phyloP scores from a whole-genome alignment of 495 filamentous ascomycete genomes.

The Copromyces sp. region DNA sequence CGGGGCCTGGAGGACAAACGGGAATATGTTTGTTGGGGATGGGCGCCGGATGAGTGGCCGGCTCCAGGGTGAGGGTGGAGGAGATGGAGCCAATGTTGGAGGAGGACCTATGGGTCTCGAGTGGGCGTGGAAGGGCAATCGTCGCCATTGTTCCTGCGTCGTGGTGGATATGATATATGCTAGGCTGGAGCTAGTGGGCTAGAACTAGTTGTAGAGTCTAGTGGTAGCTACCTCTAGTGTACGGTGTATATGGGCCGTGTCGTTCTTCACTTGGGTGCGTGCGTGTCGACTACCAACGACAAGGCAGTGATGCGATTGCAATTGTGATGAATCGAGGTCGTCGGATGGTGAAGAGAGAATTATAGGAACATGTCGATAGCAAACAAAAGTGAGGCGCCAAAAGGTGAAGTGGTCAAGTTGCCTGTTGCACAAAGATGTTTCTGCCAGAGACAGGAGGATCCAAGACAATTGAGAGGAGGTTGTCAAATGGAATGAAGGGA shows the following conservation, averaged over 20 bases:
- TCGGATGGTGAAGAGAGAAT: neutral
- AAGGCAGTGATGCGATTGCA: neutral
- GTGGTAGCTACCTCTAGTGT: neutral
- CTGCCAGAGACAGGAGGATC: neutral
- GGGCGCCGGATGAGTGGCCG: slow-evolving; percentile 39
- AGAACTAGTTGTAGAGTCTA: neutral
- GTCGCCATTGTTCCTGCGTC: slow-evolving; percentile 35
- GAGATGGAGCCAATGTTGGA: slow-evolving; percentile 38
- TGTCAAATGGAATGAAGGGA: neutral
- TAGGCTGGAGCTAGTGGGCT: neutral
- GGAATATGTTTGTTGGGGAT: slow-evolving; percentile 90
- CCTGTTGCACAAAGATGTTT: neutral
- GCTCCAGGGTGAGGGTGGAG: slow-evolving; percentile 40
- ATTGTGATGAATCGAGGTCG: neutral
- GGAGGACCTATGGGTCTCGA: slow-evolving; percentile 36
- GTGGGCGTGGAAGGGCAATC: slow-evolving; percentile 42
- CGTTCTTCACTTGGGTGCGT: neutral
- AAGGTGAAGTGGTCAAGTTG: neutral
- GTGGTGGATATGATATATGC: neutral
- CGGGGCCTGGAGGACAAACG: slow-evolving; percentile 68
- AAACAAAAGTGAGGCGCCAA: neutral
- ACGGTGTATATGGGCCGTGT: neutral
- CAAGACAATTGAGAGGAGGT: neutral
- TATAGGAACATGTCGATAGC: neutral
- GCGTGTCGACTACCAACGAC: neutral